Evolutionary conservation across 257 asterid species (phyloP).

Genomic region (Jacaranda mimosifolia): DNA sequence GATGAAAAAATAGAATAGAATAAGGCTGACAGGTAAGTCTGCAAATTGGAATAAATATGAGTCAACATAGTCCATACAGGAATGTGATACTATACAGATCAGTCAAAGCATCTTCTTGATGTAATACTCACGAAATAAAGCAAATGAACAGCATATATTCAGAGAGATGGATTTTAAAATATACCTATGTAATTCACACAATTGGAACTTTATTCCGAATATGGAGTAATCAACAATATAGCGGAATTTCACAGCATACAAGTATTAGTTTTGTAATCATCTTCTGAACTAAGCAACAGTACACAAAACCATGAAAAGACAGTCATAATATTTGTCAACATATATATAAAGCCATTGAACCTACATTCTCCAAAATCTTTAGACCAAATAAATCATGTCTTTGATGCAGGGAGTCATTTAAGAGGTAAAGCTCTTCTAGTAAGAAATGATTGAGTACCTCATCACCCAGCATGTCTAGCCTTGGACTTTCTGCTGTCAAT

Average conservation of each 20-base stretch:
- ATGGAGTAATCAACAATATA: too few relatives aligned
- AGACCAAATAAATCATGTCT: too few relatives aligned
- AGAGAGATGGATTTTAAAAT: background rate
- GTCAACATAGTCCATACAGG: too few relatives aligned
- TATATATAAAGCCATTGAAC: background rate
- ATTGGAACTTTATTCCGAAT: too few relatives aligned
- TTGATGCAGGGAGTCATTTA: too few relatives aligned
- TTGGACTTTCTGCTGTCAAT: conserved; percentile 47
- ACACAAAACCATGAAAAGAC: background rate
- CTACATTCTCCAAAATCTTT: background rate
- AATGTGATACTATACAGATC: too few relatives aligned
- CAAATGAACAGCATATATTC: too few relatives aligned
- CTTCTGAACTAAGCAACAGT: background rate
- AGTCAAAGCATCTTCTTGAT: too few relatives aligned
- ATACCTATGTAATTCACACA: background rate
- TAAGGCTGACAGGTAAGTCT: too few relatives aligned
- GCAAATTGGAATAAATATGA: conserved; percentile 13
- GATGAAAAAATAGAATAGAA: too few relatives aligned
- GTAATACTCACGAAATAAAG: too few relatives aligned
- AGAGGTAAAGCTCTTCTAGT: conserved; percentile 12
- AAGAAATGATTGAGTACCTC: conserved; percentile 48
- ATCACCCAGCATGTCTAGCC: conserved; percentile 53
- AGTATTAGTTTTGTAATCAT: background rate
- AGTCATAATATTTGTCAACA: background rate
- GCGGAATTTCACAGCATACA: too few relatives aligned